These are phyloP conservation scores for Trichoderma sp. DNA, from an alignment of 2,329 filamentous ascomycete genomes.

Conservation along the genomic window DNA sequence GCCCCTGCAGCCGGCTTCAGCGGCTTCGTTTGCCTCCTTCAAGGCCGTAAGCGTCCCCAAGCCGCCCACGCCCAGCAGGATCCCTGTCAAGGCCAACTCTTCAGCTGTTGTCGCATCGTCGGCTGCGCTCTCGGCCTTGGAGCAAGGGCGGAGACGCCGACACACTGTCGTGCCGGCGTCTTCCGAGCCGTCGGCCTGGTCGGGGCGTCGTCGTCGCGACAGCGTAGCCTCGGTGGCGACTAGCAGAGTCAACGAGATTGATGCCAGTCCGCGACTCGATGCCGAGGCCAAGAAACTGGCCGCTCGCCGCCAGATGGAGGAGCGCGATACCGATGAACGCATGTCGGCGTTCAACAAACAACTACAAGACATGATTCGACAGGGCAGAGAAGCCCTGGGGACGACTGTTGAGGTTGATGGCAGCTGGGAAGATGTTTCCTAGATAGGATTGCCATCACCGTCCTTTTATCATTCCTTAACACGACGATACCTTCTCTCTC, in stretches of 20 bases:
- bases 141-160: slow-evolving; percentile 21
- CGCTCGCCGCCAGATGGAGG: slow-evolving; percentile 66
- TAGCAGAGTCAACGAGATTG: slow-evolving; percentile 25
- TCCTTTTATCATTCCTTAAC: background rate
- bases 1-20: slow-evolving; percentile 28
- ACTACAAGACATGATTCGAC: slow-evolving; percentile 80
- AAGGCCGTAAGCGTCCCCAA: slow-evolving; percentile 21
- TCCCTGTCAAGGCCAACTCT: slow-evolving; percentile 34
- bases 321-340: slow-evolving; percentile 73
- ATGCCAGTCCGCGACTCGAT: slow-evolving; percentile 49
- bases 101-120: slow-evolving; percentile 23
- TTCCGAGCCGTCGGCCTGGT: background rate
- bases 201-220: slow-evolving; percentile 43
- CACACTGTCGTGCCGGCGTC: slow-evolving; percentile 10
- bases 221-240: slow-evolving; percentile 43
- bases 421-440: slow-evolving; percentile 23
- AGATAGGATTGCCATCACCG: background rate
- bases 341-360: slow-evolving; percentile 77
- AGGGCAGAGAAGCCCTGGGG: slow-evolving; percentile 82
- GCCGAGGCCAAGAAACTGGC: slow-evolving; percentile 71
- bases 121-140: slow-evolving; percentile 22
- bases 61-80: slow-evolving; percentile 41
- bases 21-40: slow-evolving; percentile 32
- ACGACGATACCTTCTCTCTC: background rate
- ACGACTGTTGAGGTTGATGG: slow-evolving; percentile 65